Evolutionary conservation across 148 eudicot species (phyloP).

Genomic region (Limonium bicolor): DNA sequence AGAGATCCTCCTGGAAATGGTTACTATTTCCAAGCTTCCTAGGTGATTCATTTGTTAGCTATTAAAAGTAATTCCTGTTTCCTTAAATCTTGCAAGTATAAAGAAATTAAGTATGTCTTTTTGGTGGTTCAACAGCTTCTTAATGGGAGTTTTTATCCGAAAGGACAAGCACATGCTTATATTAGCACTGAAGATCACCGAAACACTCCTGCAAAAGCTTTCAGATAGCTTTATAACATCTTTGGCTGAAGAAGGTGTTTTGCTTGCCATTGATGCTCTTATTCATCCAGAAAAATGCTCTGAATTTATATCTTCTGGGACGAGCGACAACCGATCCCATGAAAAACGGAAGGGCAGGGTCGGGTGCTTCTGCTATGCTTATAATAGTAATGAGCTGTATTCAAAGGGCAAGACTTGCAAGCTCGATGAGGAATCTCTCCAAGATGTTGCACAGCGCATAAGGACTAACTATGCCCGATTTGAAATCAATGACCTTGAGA

Average conservation of each 20-base stretch:
- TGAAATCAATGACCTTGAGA: conserved; percentile 27
- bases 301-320: conserved; percentile 23
- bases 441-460: conserved; percentile 49
- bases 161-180: conserved; percentile 63
- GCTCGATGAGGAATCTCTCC: conserved; percentile 50
- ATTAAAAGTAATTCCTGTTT: no score
- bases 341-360: conserved; percentile 14
- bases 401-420: conserved; percentile 41
- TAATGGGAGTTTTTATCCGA: conserved; percentile 72
- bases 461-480: conserved; percentile 34
- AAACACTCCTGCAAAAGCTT: conserved; percentile 62
- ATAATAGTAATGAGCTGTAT: conserved; percentile 18
- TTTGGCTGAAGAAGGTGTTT: conserved; percentile 81
- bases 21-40: conserved; percentile 51
- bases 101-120: background rate
- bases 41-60: conserved; percentile 39
- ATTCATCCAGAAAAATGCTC: conserved; percentile 40
- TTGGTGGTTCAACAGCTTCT: conserved; percentile 43
- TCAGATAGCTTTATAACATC: conserved; percentile 38
- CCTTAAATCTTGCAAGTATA: no score
- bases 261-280: conserved; percentile 59
- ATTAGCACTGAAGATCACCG: conserved; percentile 65
- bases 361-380: conserved; percentile 64
- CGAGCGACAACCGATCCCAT: conserved; percentile 19
- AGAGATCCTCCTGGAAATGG: conserved; percentile 47